A percentile compares a stretch with the other conserved stretches of the same genome.
Conservation (phyloP, 2,329 filamentous ascomycete genomes). For the Rutstroemia sp. region DNA sequence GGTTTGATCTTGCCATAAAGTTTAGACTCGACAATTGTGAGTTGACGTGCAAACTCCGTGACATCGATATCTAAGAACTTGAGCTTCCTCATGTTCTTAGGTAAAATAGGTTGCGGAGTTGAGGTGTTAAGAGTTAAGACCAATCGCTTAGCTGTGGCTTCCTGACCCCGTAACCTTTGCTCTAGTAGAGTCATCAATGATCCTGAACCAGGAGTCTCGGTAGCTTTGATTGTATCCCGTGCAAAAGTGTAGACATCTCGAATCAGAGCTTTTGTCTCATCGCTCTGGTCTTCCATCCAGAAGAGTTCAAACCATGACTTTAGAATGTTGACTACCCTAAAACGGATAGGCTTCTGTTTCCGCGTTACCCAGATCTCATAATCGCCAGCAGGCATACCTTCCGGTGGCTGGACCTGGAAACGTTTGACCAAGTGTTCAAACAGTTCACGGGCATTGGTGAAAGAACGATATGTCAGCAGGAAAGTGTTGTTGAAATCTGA, state of each 20-base stretch:
- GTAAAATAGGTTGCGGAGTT: slow-evolving; percentile 81
- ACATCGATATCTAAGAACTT: slow-evolving; percentile 97
- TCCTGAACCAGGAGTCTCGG: slow-evolving; percentile 81
- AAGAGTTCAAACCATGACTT: slow-evolving; percentile 99
- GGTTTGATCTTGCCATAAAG: slow-evolving; percentile 94
- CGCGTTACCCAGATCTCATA: slow-evolving; percentile 84
- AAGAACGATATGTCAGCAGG: slow-evolving; percentile 91
- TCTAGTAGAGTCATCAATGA: slow-evolving; percentile 83
- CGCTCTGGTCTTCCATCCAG: slow-evolving; percentile 94
- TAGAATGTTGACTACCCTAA: slow-evolving; percentile 93
- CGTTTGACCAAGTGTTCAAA: slow-evolving; percentile 89
- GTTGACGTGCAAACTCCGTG: slow-evolving; percentile 91
- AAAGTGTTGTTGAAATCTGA: slow-evolving; percentile 97
- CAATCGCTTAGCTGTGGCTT: slow-evolving; percentile 76
- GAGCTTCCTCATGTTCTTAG: slow-evolving; percentile 99
- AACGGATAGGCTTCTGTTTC: slow-evolving; percentile 93
- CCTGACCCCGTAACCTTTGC: slow-evolving; percentile 80
- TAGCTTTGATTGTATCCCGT: slow-evolving; percentile 84
- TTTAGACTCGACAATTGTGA: slow-evolving; percentile 93
- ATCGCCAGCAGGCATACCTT: slow-evolving; percentile 66
- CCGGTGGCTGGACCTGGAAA: slow-evolving; percentile 87
- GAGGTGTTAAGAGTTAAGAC: slow-evolving; percentile 79
- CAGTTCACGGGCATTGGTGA: slow-evolving; percentile 81
- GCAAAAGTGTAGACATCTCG: slow-evolving; percentile 87
- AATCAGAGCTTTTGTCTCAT: slow-evolving; percentile 76